Conservation (phyloP, 2,329 filamentous ascomycete genomes). For the Phoma herbarum region DNA sequence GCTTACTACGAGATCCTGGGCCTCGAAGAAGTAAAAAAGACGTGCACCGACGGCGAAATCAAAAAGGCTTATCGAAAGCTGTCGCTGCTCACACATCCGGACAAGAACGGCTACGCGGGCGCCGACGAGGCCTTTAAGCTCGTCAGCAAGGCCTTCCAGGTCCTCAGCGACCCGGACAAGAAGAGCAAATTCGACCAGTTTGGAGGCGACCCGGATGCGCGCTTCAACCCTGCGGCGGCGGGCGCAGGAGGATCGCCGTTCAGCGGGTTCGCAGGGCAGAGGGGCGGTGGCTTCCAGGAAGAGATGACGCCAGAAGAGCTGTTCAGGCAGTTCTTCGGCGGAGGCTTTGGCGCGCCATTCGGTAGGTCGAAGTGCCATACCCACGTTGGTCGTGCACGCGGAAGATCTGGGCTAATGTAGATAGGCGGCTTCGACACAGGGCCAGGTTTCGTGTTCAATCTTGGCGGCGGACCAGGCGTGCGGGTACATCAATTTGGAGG, state of each 20-base stretch:
- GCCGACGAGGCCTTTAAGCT: constrained; percentile 99
- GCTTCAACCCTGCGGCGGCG: constrained; percentile 72
- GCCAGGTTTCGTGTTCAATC: constrained; percentile 93
- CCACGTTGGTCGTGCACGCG: constrained; percentile 13
- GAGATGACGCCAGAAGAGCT: constrained; percentile 96
- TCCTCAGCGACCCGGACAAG: constrained; percentile 94
- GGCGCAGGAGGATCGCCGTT: constrained; percentile 66
- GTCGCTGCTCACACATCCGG: constrained; percentile 92
- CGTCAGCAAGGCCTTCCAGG: constrained; percentile 91
- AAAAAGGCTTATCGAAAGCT: constrained; percentile 98
- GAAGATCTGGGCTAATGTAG: constrained; percentile 22
- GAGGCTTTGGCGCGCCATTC: constrained; percentile 71
- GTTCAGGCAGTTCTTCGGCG: constrained; percentile 96
- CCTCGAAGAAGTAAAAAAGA: constrained; percentile 69
- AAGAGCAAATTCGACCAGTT: constrained; percentile 86
- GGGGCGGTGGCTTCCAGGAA: constrained; percentile 77
- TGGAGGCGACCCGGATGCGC: constrained; percentile 89
- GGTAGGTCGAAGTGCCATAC: constrained; percentile 58
- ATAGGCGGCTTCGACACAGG: constrained; percentile 74
- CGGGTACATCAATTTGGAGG: constrained; percentile 97
- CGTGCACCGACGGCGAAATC: constrained; percentile 82
- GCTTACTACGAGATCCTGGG: constrained; percentile 96
- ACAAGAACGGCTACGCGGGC: constrained; percentile 96
- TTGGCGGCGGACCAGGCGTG: constrained; percentile 89
- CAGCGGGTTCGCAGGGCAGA: constrained; percentile 65